Evolutionary conservation across 148 eudicot genomes (phyloP).

Genomic region (Linanthus parryae): DNA sequence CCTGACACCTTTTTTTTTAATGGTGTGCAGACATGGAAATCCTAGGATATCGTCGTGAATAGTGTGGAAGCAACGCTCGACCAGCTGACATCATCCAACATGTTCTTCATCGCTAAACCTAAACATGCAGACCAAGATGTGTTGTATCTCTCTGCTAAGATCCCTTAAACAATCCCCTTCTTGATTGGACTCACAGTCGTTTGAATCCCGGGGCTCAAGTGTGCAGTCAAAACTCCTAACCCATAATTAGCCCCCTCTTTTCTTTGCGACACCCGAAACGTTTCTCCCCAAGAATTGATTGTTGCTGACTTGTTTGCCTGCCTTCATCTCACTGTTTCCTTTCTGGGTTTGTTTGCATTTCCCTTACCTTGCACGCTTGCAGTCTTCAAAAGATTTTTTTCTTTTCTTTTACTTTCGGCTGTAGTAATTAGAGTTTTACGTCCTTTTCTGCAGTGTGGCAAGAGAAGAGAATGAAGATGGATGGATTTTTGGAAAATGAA

Average conservation of each 20-base stretch:
- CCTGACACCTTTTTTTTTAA: too few relatives aligned
- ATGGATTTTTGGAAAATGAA: too few relatives aligned
- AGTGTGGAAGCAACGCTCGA: slow-evolving; percentile 73
- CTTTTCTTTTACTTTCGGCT: too few relatives aligned
- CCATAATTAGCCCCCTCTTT: slow-evolving; percentile 85
- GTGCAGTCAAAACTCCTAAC: slow-evolving; percentile 75
- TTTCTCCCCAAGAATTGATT: slow-evolving; percentile 50
- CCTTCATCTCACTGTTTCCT: too few relatives aligned
- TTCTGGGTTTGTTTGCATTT: too few relatives aligned
- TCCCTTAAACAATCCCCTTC: slow-evolving; percentile 73
- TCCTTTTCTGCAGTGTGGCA: too few relatives aligned
- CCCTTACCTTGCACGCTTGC: too few relatives aligned
- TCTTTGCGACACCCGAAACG: slow-evolving; percentile 72
- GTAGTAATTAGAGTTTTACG: too few relatives aligned
- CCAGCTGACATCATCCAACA: slow-evolving; percentile 54
- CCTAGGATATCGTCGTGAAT: slow-evolving; percentile 50
- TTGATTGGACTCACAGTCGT: slow-evolving; percentile 79
- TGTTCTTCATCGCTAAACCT: slow-evolving; percentile 89
- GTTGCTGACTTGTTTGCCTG: too few relatives aligned
- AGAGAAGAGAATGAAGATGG: too few relatives aligned
- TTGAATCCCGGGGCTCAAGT: slow-evolving; percentile 71
- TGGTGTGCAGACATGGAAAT: slow-evolving; percentile 86
- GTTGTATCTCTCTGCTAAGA: slow-evolving; percentile 79
- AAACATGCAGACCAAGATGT: slow-evolving; percentile 82
- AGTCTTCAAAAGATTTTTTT: too few relatives aligned